phyloP scores from a whole-genome alignment of 2,329 filamentous ascomycete genomes.

The Penicillium sp. region DNA sequence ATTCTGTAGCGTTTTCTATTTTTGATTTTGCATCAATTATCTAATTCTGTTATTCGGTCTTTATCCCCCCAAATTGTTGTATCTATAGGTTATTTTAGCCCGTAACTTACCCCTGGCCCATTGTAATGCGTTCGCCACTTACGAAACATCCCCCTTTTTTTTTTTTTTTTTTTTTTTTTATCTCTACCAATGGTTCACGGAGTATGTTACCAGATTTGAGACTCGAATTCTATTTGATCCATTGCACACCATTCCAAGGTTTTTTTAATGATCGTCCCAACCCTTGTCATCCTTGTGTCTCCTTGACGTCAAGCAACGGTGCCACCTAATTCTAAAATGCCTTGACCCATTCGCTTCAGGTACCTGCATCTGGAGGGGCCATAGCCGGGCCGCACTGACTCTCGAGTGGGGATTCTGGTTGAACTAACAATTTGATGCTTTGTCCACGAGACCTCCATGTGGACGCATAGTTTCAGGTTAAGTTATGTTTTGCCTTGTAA shows the following conservation, averaged over 20 bases:
- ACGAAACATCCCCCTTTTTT: background rate
- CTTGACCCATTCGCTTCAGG: background rate
- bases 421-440: constrained; percentile 1
- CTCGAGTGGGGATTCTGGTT: constrained; percentile 8
- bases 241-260: background rate
- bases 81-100: background rate
- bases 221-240: background rate
- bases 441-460: constrained; percentile 28
- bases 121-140: constrained; percentile 3
- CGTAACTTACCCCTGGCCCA: background rate
- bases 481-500: background rate
- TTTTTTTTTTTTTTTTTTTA: background rate
- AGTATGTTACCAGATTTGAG: background rate
- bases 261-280: background rate
- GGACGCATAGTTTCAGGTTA: constrained; percentile 19
- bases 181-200: background rate
- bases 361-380: constrained; percentile 22
- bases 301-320: background rate
- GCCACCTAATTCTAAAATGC: background rate
- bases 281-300: background rate
- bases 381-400: constrained; percentile 10
- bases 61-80: background rate
- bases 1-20: background rate
- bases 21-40: background rate
- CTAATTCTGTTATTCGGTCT: too few relatives aligned